A percentile compares a stretch with the other conserved stretches of the same genome.
These are phyloP conservation scores for Colletotrichum siamense DNA, from an alignment of 2,329 filamentous ascomycete species.

Conservation along the genomic window DNA sequence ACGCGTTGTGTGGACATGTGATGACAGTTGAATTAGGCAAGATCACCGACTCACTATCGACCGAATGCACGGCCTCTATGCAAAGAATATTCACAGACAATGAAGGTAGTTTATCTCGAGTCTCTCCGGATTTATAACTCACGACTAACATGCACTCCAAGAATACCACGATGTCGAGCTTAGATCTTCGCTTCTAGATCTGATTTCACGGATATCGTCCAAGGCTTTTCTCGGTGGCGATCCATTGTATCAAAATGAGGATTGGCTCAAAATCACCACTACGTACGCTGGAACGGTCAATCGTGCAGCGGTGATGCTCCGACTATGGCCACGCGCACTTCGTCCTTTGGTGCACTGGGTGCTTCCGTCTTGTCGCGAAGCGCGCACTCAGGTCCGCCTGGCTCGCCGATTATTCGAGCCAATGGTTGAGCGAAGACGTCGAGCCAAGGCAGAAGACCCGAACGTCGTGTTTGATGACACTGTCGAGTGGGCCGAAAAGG, in stretches of 20 bases:
- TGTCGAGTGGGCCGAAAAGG: slow-evolving; percentile 46
- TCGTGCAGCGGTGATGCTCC: slow-evolving; percentile 38
- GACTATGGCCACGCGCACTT: slow-evolving; percentile 42
- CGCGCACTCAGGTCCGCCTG: slow-evolving; percentile 41
- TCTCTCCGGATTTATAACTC: not conserved
- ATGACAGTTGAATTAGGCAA: not conserved
- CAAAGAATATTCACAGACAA: not conserved
- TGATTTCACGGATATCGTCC: slow-evolving; percentile 55
- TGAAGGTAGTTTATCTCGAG: not conserved
- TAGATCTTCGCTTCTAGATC: not conserved
- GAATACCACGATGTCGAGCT: slow-evolving; percentile 20
- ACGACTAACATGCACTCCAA: slow-evolving; percentile 16
- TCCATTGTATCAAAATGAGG: slow-evolving; percentile 45
- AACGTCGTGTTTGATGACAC: slow-evolving; percentile 35
- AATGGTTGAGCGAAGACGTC: slow-evolving; percentile 30
- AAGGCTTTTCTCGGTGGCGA: slow-evolving; percentile 51
- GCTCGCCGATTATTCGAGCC: slow-evolving; percentile 41
- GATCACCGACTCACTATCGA: not conserved
- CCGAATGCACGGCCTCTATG: not conserved
- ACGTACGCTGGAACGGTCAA: slow-evolving; percentile 46
- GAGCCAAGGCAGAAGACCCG: slow-evolving; percentile 20
- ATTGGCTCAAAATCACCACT: slow-evolving; percentile 51
- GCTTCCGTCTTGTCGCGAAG: slow-evolving; percentile 40
- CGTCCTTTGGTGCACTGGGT: slow-evolving; percentile 48
- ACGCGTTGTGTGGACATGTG: not conserved